These are phyloP conservation scores for Ilyonectria mors-panacis DNA, from an alignment of 2,329 filamentous ascomycete species.

Conservation along the genomic window DNA sequence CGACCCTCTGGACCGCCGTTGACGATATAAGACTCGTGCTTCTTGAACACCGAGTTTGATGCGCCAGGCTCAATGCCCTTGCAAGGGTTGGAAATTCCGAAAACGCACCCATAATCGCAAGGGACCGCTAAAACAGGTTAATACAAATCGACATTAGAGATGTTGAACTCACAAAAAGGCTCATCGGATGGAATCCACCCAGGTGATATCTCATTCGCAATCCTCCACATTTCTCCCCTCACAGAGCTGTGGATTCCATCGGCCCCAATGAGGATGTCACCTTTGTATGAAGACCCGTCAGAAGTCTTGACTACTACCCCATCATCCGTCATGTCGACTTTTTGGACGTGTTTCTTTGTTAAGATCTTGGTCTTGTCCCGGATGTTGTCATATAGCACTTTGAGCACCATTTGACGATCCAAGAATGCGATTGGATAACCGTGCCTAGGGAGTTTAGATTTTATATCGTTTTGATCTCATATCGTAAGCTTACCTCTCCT, in stretches of 20 bases:
- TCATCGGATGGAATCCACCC: constrained; percentile 30
- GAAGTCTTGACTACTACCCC: constrained; percentile 28
- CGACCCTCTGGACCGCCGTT: constrained; percentile 11
- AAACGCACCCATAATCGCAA: constrained; percentile 24
- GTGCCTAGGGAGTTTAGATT: constrained; percentile 31
- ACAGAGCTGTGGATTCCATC: constrained; percentile 59
- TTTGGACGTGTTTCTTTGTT: constrained; percentile 29
- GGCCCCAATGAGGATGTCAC: constrained; percentile 55
- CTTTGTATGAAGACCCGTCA: constrained; percentile 40
- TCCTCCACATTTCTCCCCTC: constrained; percentile 50
- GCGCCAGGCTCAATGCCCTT: constrained; percentile 13
- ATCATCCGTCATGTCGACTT: not conserved
- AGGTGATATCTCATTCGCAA: constrained; percentile 9
- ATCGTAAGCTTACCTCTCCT: not conserved
- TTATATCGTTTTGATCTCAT: not conserved
- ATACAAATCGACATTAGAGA: not conserved
- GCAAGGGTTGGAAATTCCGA: constrained; percentile 28
- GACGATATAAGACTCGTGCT: constrained; percentile 12
- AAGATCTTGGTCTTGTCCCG: constrained; percentile 46
- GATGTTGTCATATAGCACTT: constrained; percentile 53
- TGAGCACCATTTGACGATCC: constrained; percentile 54
- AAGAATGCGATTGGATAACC: constrained; percentile 54
- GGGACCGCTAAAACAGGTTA: constrained; percentile 14
- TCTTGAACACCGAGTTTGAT: constrained; percentile 5
- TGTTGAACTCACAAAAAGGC: constrained; percentile 6